Conservation (phyloP, 352 stramenopile genomes). For the Globisporangium iwayamae region DNA sequence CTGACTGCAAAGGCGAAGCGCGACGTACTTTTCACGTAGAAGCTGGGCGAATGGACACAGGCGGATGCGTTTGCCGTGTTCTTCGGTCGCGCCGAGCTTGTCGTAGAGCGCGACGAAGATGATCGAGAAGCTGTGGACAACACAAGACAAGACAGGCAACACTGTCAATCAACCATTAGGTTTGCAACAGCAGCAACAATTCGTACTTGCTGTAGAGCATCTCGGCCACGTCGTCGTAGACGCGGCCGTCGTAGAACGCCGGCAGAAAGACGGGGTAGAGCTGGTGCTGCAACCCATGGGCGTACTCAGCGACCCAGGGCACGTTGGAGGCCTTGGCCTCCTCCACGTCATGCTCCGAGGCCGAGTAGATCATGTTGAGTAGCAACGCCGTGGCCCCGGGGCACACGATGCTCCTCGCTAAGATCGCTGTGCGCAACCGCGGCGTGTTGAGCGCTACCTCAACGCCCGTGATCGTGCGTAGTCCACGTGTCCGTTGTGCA, state of each 20-base stretch:
- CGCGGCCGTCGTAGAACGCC: conserved; percentile 33
- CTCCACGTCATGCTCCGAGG: conserved; percentile 30
- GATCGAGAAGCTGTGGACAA: conserved; percentile 31
- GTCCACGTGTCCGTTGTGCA: conserved; percentile 31
- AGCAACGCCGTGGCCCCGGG: conserved; percentile 46
- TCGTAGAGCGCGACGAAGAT: conserved; percentile 48
- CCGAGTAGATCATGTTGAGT: conserved; percentile 59
- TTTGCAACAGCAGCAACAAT: neutral
- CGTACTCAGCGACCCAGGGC: conserved; percentile 57
- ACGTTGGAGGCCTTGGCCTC: conserved; percentile 33
- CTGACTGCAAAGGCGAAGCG: neutral
- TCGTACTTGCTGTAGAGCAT: conserved; percentile 44
- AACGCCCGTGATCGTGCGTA: conserved; percentile 50
- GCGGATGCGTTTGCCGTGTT: conserved; percentile 24
- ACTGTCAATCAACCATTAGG: neutral
- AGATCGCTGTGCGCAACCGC: conserved; percentile 39
- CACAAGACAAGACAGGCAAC: neutral
- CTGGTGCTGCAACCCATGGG: conserved; percentile 46
- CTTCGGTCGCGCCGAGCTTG: conserved; percentile 19
- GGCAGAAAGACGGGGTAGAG: conserved; percentile 49
- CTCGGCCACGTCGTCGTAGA: conserved; percentile 30
- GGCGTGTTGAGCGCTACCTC: conserved; percentile 50
- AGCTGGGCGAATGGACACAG: conserved; percentile 37
- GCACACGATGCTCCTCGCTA: conserved; percentile 48
- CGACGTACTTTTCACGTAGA: conserved; percentile 37